Conservation (phyloP, 352 stramenopile species). For the Globisporangium abappressorium region DNA sequence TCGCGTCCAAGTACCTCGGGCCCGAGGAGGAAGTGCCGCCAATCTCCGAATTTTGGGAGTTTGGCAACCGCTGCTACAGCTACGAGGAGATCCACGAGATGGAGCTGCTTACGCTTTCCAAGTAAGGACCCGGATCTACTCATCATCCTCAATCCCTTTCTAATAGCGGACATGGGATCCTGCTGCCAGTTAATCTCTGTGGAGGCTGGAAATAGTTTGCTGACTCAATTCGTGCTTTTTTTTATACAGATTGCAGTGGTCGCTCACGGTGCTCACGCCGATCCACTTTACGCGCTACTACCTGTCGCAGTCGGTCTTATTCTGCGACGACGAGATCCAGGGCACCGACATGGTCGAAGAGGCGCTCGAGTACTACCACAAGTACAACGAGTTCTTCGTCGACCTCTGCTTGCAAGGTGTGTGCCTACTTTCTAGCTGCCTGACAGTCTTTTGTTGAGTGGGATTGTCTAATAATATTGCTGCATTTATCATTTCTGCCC, state of each 20-base stretch:
- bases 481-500: neutral
- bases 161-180: neutral
- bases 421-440: neutral
- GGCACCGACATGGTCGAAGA: conserved; percentile 71
- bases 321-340: conserved; percentile 75
- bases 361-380: conserved; percentile 74
- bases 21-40: conserved; percentile 79
- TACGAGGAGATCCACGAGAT: conserved; percentile 80
- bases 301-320: conserved; percentile 74
- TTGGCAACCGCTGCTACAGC: conserved; percentile 82
- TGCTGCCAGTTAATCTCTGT: neutral
- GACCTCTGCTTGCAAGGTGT: conserved; percentile 67
- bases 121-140: conserved; percentile 24
- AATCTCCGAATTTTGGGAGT: conserved; percentile 84
- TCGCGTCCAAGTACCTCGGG: conserved; percentile 78
- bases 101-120: conserved; percentile 55
- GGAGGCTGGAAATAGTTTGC: conserved; percentile 8
- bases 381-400: conserved; percentile 85
- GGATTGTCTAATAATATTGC: neutral
- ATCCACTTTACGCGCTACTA: conserved; percentile 85
- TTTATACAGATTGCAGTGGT: conserved; percentile 66
- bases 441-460: neutral
- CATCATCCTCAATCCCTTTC: neutral
- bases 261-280: conserved; percentile 60
- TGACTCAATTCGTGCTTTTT: conserved; percentile 13